Percentiles rank a stretch among this genome's conserved stretches.
These are phyloP conservation scores for Phyllostachys edulis DNA, from an alignment of 176 grass and related monocot species.

Conservation along the genomic window DNA sequence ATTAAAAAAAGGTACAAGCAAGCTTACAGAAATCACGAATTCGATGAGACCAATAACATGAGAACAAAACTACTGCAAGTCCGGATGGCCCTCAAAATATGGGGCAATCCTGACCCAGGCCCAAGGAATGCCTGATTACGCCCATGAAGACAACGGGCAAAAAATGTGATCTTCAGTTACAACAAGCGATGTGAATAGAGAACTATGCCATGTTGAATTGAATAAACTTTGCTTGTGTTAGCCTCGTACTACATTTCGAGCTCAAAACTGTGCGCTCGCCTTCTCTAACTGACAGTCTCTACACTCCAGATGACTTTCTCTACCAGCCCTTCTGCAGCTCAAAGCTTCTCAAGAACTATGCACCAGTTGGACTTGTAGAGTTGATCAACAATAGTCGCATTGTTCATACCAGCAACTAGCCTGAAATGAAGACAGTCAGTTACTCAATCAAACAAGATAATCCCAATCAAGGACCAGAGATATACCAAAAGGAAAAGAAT, in stretches of 20 bases:
- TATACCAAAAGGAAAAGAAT: conserved; percentile 33
- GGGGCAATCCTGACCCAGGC: neutral
- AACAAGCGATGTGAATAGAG: neutral
- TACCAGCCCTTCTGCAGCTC: neutral
- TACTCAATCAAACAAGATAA: conserved; percentile 16
- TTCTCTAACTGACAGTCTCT: neutral
- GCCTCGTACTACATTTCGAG: conserved; percentile 10
- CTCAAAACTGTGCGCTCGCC: neutral
- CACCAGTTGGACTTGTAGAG: conserved; percentile 99
- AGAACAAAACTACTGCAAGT: neutral
- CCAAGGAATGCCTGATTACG: neutral
- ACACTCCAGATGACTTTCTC: neutral
- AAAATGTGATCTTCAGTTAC: neutral
- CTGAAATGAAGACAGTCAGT: conserved; percentile 42
- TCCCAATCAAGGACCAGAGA: neutral
- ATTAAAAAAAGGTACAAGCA: neutral
- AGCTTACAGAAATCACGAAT: neutral
- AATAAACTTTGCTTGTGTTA: neutral
- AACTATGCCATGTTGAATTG: neutral
- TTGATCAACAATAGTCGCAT: conserved; percentile 63
- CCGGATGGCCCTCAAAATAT: conserved; percentile 7
- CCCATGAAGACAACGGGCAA: neutral
- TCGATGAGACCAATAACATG: neutral
- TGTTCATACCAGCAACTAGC: conserved; percentile 77
- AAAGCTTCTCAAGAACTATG: conserved; percentile 89